A percentile compares a stretch with the other conserved stretches of the same genome.
phyloP scores from a whole-genome alignment of 2,329 filamentous ascomycete genomes.

The Beauveria sp. region DNA sequence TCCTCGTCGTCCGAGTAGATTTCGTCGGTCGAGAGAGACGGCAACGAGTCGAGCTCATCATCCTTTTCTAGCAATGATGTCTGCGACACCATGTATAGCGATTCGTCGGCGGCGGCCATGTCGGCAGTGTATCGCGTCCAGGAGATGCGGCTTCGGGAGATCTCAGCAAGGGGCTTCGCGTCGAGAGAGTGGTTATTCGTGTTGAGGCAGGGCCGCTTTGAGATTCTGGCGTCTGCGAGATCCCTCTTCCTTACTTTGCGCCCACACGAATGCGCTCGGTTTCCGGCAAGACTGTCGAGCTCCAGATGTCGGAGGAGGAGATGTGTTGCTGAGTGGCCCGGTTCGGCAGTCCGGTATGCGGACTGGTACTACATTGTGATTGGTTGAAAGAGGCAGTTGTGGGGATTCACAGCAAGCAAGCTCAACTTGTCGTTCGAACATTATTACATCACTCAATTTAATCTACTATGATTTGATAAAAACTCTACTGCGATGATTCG shows the following conservation, averaged over 20 bases:
- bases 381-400: neutral
- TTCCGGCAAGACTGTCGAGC: neutral
- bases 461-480: neutral
- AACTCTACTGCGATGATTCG: neutral
- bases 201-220: neutral
- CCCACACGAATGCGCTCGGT: neutral
- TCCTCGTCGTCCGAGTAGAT: constrained; percentile 54
- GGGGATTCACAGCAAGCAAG: neutral
- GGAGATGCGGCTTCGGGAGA: neutral
- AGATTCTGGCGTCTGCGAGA: neutral
- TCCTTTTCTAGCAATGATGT: constrained; percentile 39
- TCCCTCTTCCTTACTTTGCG: neutral
- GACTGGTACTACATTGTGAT: neutral
- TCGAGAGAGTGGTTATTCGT: neutral
- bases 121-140: neutral
- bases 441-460: neutral
- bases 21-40: constrained; percentile 53
- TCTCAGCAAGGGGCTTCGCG: neutral
- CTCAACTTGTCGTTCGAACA: neutral
- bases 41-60: constrained; percentile 56
- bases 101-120: constrained; percentile 29
- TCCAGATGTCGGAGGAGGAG: constrained; percentile 6
- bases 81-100: constrained; percentile 44
- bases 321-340: neutral
- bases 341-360: constrained; percentile 3